These are phyloP conservation scores for Cystobasidiaceae sp. DNA, from an alignment of 1,284 basidiomycete genomes.

Conservation along the genomic window DNA sequence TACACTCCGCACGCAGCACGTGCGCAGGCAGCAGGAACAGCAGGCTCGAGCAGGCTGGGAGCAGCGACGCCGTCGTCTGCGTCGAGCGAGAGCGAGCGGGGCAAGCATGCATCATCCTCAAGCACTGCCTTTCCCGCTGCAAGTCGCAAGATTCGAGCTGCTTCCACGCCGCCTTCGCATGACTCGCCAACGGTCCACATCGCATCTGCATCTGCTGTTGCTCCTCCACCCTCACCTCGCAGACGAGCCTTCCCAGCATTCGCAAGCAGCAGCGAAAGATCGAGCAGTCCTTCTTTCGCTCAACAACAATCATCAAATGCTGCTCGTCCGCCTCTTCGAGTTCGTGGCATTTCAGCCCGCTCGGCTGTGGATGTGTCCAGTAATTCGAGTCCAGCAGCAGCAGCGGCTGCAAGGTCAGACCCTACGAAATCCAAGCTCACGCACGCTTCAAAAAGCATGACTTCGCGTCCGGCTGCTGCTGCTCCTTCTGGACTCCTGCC, in stretches of 20 bases:
- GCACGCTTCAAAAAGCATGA: slow-evolving; percentile 15
- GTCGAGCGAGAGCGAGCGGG: background rate
- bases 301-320: no score
- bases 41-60: background rate
- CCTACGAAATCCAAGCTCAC: slow-evolving; percentile 4
- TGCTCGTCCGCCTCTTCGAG: no score
- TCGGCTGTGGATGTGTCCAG: background rate
- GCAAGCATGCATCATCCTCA: background rate
- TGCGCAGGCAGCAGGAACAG: no score
- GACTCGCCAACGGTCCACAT: slow-evolving; percentile 7
- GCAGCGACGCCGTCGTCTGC: background rate
- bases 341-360: background rate
- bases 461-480: background rate
- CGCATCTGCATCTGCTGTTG: background rate
- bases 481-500: slow-evolving; percentile 2
- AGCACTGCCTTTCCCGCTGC: background rate
- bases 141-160: slow-evolving; percentile 7
- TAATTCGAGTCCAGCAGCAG: background rate
- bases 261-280: background rate
- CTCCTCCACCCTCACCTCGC: background rate
- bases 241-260: background rate
- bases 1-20: no score
- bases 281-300: background rate
- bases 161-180: slow-evolving; percentile 3
- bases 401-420: background rate